phyloP scores from a whole-genome alignment of 768 basidiomycete species.

The Trametes cingulata region DNA sequence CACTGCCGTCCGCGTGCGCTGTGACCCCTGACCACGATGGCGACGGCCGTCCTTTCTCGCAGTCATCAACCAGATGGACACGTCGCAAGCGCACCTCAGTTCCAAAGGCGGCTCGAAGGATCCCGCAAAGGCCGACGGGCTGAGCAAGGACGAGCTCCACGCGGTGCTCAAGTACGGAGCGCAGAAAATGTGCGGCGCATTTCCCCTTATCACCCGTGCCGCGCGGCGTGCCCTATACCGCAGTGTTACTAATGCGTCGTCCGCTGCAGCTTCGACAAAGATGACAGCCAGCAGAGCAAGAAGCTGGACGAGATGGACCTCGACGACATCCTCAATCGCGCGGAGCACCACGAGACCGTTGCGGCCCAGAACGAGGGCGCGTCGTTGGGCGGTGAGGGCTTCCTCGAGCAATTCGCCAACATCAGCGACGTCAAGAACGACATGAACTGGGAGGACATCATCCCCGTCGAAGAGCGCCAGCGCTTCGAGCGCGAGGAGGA shows the following conservation, averaged over 20 bases:
- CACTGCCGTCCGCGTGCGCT: constrained; percentile 1
- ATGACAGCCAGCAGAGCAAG: constrained; percentile 87
- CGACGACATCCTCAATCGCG: constrained; percentile 95
- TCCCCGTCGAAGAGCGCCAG: constrained; percentile 88
- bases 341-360: constrained; percentile 96
- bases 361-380: constrained; percentile 79
- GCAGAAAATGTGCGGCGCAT: constrained; percentile 79
- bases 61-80: constrained; percentile 99
- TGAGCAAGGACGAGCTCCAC: constrained; percentile 94
- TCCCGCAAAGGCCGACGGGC: constrained; percentile 71
- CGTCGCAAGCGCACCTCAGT: constrained; percentile 93
- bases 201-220: not conserved
- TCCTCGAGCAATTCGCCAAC: constrained; percentile 92
- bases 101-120: constrained; percentile 74
- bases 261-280: constrained; percentile 86
- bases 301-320: constrained; percentile 99
- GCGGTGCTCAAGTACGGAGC: constrained; percentile 99
- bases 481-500: constrained; percentile 82
- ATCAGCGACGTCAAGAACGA: constrained; percentile 99
- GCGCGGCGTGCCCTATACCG: constrained; percentile 4
- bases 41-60: constrained; percentile 14
- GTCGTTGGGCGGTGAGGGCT: constrained; percentile 96
- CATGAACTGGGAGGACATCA: constrained; percentile 99
- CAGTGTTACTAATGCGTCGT: constrained; percentile 10
- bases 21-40: constrained; percentile 3